A percentile compares a stretch with the other conserved stretches of the same genome.
Evolutionary conservation across 805 yeast genomes (phyloP).

Genomic region (Cyberlindnera lachancei): DNA sequence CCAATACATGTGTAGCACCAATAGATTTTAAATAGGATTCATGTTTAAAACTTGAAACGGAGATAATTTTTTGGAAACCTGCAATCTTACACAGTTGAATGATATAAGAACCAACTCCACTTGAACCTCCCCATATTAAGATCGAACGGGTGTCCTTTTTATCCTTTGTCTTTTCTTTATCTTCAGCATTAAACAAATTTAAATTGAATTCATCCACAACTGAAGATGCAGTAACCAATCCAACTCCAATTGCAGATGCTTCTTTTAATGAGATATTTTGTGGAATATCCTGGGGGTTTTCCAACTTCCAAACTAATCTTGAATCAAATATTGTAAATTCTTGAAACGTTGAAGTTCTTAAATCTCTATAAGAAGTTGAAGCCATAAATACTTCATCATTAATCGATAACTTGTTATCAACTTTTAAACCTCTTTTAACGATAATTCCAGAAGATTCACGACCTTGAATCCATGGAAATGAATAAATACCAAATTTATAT

Average conservation of each 20-base stretch:
- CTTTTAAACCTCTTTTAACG: conserved; percentile 28
- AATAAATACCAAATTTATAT: conserved; percentile 37
- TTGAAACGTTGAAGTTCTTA: conserved; percentile 40
- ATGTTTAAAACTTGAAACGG: conserved; percentile 37
- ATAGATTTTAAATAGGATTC: conserved; percentile 26
- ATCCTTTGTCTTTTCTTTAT: conserved; percentile 2
- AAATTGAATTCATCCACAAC: conserved; percentile 23
- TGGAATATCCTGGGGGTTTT: too few species aligned
- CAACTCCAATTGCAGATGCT: conserved; percentile 41
- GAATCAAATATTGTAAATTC: conserved; percentile 37
- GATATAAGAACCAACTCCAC: conserved; percentile 38
- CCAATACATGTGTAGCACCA: conserved; percentile 38
- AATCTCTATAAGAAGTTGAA: conserved; percentile 40
- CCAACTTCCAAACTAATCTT: conserved; percentile 36
- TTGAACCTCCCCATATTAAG: conserved; percentile 42
- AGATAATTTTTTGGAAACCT: conserved; percentile 31
- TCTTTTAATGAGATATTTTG: conserved; percentile 26
- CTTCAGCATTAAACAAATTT: conserved; percentile 16
- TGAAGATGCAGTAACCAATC: conserved; percentile 36
- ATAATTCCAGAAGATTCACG: conserved; percentile 38
- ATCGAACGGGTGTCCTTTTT: conserved; percentile 16
- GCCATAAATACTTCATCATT: conserved; percentile 36
- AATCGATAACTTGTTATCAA: conserved; percentile 22
- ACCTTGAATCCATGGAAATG: conserved; percentile 45
- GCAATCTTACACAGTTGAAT: conserved; percentile 35